Evolutionary conservation across 768 basidiomycete species (phyloP), one percentile per base, ranked within the genome.

Genomic region (Tylopilus rubrobrunneus): DNA sequence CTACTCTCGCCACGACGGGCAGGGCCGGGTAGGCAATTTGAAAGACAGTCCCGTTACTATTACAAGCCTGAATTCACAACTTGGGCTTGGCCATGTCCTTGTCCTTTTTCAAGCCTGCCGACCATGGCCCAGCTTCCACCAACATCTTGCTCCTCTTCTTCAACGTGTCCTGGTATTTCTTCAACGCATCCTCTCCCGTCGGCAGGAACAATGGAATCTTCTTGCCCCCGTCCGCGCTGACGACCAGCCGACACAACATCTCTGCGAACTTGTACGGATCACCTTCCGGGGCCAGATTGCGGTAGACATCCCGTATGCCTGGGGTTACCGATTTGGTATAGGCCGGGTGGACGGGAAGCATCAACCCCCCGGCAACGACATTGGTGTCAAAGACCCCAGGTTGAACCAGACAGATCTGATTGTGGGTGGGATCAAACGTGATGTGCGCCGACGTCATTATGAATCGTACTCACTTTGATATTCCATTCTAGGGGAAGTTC

Each of bases 301-400:
- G 43, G 34, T 17, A 40, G 31, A 31, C 10, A 10, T 56, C 61
- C 5, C 52, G 49, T 15, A 53, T 53, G 25, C 47, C 23, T 10
- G 40, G 19, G 15, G 41, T 48, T 11, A 53, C 21, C n/a, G 51
- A 47, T n/a, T 56, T 44, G 11, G 48, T 33, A 31, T 58, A 57
- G 4, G 51, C 57, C 1, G 63, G 53, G 27, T 60, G 53, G 4
- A 7, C 4, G 2, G 59, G 52, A 11, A 56, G 46, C 6, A 58
- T 6, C n/a, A 37, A 9, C 23, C 17, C 45, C n/a, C 44, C 12
- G 2, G 50, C 29, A 29, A 58, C 4, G 5, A 33, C 43, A 12
- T 62, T 54, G 17, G 63, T 53, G 41, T 55, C 49, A 40, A 68
- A 68, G 0, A 17, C 42, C 8, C 61, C 66, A 0, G 57, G 50